Base-by-base conservation (phyloP, 176 grass and related monocot genomes). In the Pontederia crassipes region DNA sequence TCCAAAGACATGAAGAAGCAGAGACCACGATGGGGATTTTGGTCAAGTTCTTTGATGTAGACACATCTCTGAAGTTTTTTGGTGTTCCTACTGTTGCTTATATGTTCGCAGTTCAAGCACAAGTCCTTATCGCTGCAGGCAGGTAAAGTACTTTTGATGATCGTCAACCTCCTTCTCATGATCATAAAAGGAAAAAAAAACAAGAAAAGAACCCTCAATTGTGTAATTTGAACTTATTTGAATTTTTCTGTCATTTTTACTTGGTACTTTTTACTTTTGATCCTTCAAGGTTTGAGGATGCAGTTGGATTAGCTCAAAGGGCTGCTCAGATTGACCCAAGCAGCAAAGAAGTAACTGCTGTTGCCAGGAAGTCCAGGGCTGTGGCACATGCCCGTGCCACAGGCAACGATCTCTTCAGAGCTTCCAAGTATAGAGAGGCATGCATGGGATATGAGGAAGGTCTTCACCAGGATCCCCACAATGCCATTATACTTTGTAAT, bases 351-450 rank as follows among this genome's bases (percentile, higher is more conserved):
- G 65, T 54, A 14, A 55, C 10, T n/a, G 56, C 74, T 2, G 45
- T 69, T 11, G 64, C 74, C 0, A 18, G 65, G 15, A 77, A 77
- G 48, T 57, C 55, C 40, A 45, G 56, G 46, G 48, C 28, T 24
- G 64, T 61, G n/a, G 74, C 64, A 7, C 52, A 55, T 45, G 55
- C 65, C 52, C 67, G 74, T 15, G 68, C 26, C 11, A 54, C 28
- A 12, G 74, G 74, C 4, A 77, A 77, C 52, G 74, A 62, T 52
- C 48, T 69, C 46, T 77, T 77, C 74, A 77, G 69, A 15, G 64
- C 64, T 49, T 46, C 64, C 32, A 60, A 62, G 48, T 54, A 61
- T 17, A 67, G 26, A 11, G 74, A 68, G 56, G 74, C 74, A 8
- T 77, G 55, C 48, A 8, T 53, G 29, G 54, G 46, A 11, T 77